These are phyloP conservation scores for Escovopsis sp. DNA, from an alignment of 2,329 filamentous ascomycete genomes.

Conservation along the genomic window DNA sequence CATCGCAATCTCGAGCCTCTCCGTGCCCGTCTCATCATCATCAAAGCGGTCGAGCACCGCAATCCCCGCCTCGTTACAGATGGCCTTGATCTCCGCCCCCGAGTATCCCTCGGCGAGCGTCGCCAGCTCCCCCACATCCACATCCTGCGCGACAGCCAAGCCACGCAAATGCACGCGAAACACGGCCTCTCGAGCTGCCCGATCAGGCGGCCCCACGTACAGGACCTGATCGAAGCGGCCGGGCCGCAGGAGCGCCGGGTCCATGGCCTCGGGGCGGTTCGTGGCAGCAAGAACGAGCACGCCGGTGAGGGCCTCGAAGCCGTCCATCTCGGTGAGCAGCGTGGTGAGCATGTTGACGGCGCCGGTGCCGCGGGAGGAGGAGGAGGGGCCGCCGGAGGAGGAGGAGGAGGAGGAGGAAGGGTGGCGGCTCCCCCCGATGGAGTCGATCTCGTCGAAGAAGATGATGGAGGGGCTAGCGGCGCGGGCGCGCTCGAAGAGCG, in stretches of 20 bases:
- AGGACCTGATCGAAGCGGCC: conserved; percentile 74
- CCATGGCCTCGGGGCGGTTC: conserved; percentile 74
- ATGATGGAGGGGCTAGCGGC: conserved; percentile 84
- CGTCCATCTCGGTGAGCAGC: conserved; percentile 88
- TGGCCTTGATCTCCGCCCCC: conserved; percentile 60
- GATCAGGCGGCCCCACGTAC: conserved; percentile 71
- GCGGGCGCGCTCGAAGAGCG: conserved; percentile 71
- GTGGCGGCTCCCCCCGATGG: conserved; percentile 46
- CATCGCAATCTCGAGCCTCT: conserved; percentile 23
- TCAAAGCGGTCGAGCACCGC: conserved; percentile 24
- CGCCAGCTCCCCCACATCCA: conserved; percentile 52
- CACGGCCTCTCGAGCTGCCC: conserved; percentile 59
- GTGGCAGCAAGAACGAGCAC: conserved; percentile 84
- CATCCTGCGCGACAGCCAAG: conserved; percentile 42
- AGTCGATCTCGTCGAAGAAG: conserved; percentile 94
- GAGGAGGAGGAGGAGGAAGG: conserved; percentile 26
- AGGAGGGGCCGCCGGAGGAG: conserved; percentile 27
- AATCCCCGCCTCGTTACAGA: conserved; percentile 31
- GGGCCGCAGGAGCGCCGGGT: conserved; percentile 70
- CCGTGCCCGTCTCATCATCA: conserved; percentile 12
- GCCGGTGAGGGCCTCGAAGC: conserved; percentile 69
- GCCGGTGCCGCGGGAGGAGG: conserved; percentile 17
- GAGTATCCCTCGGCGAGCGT: conserved; percentile 59
- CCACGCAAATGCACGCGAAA: conserved; percentile 50
- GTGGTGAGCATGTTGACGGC: conserved; percentile 78